Evolutionary conservation across 805 yeast genomes (phyloP).

Genomic region (Lachancea lanzarotensis): DNA sequence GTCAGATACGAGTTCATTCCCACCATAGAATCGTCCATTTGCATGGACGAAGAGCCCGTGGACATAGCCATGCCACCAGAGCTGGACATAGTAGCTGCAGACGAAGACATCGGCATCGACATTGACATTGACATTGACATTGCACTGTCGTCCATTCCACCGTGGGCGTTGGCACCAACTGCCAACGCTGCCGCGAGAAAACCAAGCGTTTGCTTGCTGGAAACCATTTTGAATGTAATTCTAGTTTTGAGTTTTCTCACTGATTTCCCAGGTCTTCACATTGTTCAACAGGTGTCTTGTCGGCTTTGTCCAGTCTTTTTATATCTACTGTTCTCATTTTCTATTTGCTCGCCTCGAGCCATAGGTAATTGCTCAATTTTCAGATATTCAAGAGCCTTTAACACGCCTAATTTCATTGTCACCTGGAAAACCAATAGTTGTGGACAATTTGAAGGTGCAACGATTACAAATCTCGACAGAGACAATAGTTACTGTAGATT

Average conservation of each 20-base stretch:
- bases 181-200: background rate
- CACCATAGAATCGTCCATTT: slow-evolving; percentile 22
- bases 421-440: background rate
- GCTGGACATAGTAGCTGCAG: too few relatives aligned
- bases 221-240: background rate
- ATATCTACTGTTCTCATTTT: background rate
- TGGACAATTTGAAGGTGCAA: background rate
- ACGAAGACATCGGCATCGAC: slow-evolving; percentile 12
- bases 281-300: too few relatives aligned
- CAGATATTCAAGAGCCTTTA: background rate
- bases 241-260: background rate
- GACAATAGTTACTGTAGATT: too few relatives aligned
- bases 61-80: slow-evolving; percentile 12
- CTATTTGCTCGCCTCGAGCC: slow-evolving; percentile 6
- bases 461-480: too few relatives aligned
- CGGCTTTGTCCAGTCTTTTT: background rate
- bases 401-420: background rate
- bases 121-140: background rate
- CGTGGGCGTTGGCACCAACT: background rate
- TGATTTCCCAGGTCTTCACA: too few relatives aligned
- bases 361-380: slow-evolving; percentile 5
- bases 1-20: slow-evolving; percentile 63
- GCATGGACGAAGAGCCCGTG: slow-evolving; percentile 12
- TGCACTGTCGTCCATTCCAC: background rate
- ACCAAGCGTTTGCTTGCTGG: background rate